Base-by-base conservation (phyloP, 805 yeast species). In the Saccharomyces paradoxus region DNA sequence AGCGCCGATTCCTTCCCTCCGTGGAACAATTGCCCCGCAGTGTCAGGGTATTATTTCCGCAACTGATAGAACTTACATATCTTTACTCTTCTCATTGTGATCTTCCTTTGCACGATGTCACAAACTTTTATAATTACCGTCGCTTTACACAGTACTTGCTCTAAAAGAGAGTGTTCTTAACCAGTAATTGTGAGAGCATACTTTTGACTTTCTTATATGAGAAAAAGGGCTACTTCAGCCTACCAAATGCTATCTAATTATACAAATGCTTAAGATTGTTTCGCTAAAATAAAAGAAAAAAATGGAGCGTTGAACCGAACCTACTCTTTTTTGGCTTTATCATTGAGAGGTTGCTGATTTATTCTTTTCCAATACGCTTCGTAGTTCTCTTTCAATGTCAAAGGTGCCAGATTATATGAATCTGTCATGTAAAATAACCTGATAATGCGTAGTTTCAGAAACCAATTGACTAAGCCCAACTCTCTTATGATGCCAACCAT, bases 401-500 rank as follows among this genome's bases (percentile, higher is more conserved):
- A 63, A 30, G 81, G 81, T 46, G 73, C 72, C 57, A 72, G 74
- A 64, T 74, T 79, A 58, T 78, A 79, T 1, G 87, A 75, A 66
- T 86, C 94, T 63, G 84, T 85, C 50, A 86, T 65, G 65, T 75
- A 74, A 53, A 83, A 76, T 46, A 61, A 64, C 48, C 77, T 74
- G 9, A 81, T 76, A 4, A 87, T 65, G n/a, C 74, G 76, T 80
- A 86, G 80, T 41, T 70, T 68, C 30, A 90, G 72, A 5, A 85
- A 69, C 84, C 86, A 81, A 55, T 81, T 82, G 5, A 86, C 73
- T 0, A 89, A 53, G 0, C 96, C 96, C 17, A 80, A 60, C 53
- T 83, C 87, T 58, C 97, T 77, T 4, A 81, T 70, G 6, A 84
- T 55, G 0, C 81, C 72, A 3, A 80, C 78, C 1, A 77, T 65